Percentiles rank a stretch among this genome's conserved stretches.
Evolutionary conservation across 1,139 yeast species (phyloP).

Genomic region (Debaryomyces udenii): DNA sequence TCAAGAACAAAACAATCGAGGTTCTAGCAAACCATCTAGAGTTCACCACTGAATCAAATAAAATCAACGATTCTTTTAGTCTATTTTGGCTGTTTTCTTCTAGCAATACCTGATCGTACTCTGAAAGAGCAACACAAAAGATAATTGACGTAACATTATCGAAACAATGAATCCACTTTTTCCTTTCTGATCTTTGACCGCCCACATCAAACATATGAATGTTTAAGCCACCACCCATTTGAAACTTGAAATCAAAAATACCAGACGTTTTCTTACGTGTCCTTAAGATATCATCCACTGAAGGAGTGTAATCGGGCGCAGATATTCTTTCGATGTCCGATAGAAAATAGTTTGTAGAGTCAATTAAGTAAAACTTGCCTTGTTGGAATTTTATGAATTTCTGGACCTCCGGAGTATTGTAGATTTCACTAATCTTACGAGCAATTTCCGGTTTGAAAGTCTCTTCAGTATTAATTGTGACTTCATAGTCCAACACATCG

Average conservation of each 20-base stretch:
- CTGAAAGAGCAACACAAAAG: constrained; percentile 88
- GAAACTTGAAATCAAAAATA: constrained; percentile 79
- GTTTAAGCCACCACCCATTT: constrained; percentile 70
- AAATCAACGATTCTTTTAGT: constrained; percentile 79
- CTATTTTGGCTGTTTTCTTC: constrained; percentile 83
- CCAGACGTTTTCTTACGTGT: constrained; percentile 94
- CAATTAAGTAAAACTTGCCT: constrained; percentile 81
- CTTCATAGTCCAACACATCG: constrained; percentile 49
- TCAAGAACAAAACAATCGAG: constrained; percentile 80
- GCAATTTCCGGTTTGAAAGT: constrained; percentile 51
- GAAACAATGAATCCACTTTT: constrained; percentile 95
- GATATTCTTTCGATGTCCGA: constrained; percentile 67
- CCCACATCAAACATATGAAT: constrained; percentile 92
- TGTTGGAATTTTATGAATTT: constrained; percentile 61
- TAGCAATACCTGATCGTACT: constrained; percentile 81
- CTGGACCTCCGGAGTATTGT: constrained; percentile 60
- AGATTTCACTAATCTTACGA: constrained; percentile 48
- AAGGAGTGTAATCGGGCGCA: constrained; percentile 65
- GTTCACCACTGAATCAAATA: constrained; percentile 88
- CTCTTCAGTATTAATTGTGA: constrained; percentile 51
- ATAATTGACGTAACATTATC: constrained; percentile 89
- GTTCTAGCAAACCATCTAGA: constrained; percentile 94
- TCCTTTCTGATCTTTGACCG: constrained; percentile 90
- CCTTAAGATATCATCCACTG: constrained; percentile 74
- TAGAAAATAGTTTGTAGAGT: constrained; percentile 82